Evolutionary conservation across 805 yeast genomes (phyloP), one percentile per base, ranked within the genome.

Genomic region (Yamadazyma scolyti): DNA sequence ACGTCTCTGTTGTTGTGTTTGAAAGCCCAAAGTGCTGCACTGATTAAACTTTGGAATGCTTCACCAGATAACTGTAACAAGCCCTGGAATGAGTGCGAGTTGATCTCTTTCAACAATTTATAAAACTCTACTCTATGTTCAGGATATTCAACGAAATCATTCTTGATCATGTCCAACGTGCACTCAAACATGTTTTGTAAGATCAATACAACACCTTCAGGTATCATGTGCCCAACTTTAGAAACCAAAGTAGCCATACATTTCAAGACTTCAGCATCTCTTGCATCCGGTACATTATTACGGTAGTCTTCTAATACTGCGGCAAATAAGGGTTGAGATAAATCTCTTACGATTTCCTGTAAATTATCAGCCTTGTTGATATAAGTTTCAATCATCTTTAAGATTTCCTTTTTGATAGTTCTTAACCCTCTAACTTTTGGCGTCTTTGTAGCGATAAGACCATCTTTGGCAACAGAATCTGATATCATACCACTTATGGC

Each of bases 81-180:
- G 1, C 97, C 95, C 36, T 77, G 73, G 71, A 93, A 93, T 11
- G 93, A 80, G 52, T 83, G 82, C 45, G 79, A 60, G 58, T 93
- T 82, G 51, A 93, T 90, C 37, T 85, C 94, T 47, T 89, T 81
- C 53, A 93, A 71, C 33, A 93, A 70, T 61, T 82, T 84, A 67
- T 90, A 93, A 58, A 93, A 93, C 55, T 89, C 97, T 34, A 90
- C 95, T 52, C 99, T 78, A 64, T 90, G 97, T 57, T 93, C 98
- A 9, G 97, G 98, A 58, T 86, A 93, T 59, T 93, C 97, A 3
- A 95, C 79, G 54, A 93, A 87, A 58, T 93, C 97, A 51, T 84
- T 84, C 54, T 84, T 87, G 50, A 93, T 90, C 98, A 93, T 93
- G 46, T 81, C 83, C 56, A 93, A 74, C 2, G 99, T 93, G 54